phyloP scores from a whole-genome alignment of 2,329 filamentous ascomycete genomes.

The Botryotinia calthae region DNA sequence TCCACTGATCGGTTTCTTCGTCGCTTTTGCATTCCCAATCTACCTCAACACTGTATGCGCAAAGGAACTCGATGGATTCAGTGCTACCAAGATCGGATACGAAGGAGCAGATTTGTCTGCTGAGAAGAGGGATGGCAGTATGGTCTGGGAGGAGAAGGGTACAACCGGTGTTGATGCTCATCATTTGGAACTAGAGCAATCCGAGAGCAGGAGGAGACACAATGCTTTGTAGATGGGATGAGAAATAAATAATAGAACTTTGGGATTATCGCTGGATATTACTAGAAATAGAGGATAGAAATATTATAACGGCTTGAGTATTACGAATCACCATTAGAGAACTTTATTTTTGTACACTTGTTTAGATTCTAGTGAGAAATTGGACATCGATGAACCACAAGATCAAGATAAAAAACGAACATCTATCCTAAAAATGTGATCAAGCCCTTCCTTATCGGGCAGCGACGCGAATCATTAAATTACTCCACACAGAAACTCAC shows the following conservation, averaged over 20 bases:
- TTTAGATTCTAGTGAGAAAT: background rate
- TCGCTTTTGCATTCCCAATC: slow-evolving; percentile 40
- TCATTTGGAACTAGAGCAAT: slow-evolving; percentile 4
- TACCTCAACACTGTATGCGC: slow-evolving; percentile 39
- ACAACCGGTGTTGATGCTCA: background rate
- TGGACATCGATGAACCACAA: background rate
- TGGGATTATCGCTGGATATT: background rate
- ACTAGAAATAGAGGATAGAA: background rate
- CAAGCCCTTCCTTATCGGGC: background rate
- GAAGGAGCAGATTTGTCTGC: slow-evolving; percentile 20
- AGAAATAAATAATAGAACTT: background rate
- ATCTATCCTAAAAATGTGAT: background rate
- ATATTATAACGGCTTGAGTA: background rate
- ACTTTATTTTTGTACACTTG: background rate
- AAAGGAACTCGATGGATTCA: slow-evolving; percentile 40
- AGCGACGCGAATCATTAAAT: background rate
- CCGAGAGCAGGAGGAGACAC: background rate
- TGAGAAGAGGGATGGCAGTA: background rate
- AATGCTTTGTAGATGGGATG: background rate
- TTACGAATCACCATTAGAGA: background rate
- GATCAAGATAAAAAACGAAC: background rate
- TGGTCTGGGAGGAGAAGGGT: slow-evolving; percentile 16
- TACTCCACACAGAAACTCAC: background rate
- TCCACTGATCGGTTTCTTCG: slow-evolving; percentile 38
- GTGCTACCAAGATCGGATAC: slow-evolving; percentile 40